Conservation (phyloP, 352 stramenopile species). For the Blastocystis sp. region DNA sequence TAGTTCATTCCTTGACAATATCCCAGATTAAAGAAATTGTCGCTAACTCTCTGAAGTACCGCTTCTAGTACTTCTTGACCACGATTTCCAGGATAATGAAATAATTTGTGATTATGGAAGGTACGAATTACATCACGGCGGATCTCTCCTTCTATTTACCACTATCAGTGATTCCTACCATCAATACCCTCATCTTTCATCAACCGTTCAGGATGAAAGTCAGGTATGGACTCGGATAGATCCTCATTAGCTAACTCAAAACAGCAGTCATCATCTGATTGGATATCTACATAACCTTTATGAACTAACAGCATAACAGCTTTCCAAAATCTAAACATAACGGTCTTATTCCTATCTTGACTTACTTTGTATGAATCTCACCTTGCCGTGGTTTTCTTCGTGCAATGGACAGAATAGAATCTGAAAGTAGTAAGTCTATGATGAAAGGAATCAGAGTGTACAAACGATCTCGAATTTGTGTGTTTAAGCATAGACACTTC, state of each 20-base stretch:
- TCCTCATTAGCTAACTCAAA: conserved; percentile 18
- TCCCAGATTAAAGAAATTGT: conserved; percentile 35
- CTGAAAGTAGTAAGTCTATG: background rate
- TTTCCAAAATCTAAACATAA: conserved; percentile 48
- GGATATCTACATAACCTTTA: background rate
- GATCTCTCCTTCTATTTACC: conserved; percentile 11
- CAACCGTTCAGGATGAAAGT: background rate
- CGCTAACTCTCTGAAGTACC: conserved; percentile 13
- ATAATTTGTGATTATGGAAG: conserved; percentile 34
- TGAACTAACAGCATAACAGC: background rate
- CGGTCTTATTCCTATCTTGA: background rate
- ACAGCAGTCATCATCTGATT: background rate
- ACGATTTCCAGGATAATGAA: background rate
- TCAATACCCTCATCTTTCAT: conserved; percentile 46
- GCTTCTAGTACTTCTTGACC: conserved; percentile 23
- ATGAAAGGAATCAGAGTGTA: background rate
- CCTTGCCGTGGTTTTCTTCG: background rate
- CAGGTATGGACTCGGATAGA: background rate
- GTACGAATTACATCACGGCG: conserved; percentile 32
- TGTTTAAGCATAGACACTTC: background rate
- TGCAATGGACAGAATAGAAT: background rate
- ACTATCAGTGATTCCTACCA: background rate
- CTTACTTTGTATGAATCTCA: background rate
- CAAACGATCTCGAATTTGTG: background rate
- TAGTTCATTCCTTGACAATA: conserved; percentile 65